Evolutionary conservation across 2,329 filamentous ascomycete species (phyloP), one percentile per base, ranked within the genome.

Genomic region (Fusarium virguliforme): DNA sequence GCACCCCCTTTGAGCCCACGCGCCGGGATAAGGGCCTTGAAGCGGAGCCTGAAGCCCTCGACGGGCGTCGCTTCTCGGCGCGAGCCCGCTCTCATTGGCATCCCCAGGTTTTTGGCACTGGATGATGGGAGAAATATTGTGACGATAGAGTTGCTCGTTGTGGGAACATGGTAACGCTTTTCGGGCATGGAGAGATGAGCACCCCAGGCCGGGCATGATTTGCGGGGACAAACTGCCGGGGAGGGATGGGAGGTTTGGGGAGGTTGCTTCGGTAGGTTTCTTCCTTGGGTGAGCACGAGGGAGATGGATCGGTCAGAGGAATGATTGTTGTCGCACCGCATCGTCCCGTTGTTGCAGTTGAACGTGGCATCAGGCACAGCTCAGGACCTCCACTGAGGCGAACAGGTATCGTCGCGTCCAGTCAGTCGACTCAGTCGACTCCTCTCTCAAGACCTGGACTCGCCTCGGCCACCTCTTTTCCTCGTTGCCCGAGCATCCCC

Each of bases 31-130:
- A 32, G 64, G 62, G 60, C 62, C 62, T 70, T 62, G 67, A 56
- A 55, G 68, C 69, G 69, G 68, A 50, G 64, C 62, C 64, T 68
- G 56, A 65, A 51, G 34, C 37, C 54, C 54, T 62, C 57, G 64
- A 61, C 9, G 63, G 56, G 61, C 65, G 53, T 73, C 74, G 74
- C 74, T 76, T 76, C 71, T 76, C 74, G 74, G 74, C 18, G 60
- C 56, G 64, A 41, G 60, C 56, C 62, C 40, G n/a, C 18, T 74
- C 71, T 74, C 65, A 76, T 76, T 76, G 74, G 74, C 71, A 76
- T 75, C 74, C 74, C 74, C 72, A 64, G 70, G 40, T 73, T 75
- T 73, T 69, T 37, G 24, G n/a, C 35, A 28, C 43, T 60, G 48
- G 59, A 59, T 40, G 50, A 56, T 50, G 60, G 26, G 37, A 55